Conservation (phyloP, 352 stramenopile species). For the Globisporangium barbulae region DNA sequence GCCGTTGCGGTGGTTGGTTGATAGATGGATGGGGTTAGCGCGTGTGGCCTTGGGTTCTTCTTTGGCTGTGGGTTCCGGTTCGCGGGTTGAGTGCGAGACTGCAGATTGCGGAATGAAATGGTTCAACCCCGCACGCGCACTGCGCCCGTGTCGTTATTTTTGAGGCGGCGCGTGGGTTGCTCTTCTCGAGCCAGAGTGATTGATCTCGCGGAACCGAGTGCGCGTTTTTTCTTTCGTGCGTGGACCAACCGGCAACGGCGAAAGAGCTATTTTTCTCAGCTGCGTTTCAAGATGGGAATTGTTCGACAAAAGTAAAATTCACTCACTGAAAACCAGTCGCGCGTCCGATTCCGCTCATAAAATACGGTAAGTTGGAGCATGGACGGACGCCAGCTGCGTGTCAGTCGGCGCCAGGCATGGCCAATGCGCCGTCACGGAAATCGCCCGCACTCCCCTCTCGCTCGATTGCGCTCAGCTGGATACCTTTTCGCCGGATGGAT, state of each 20-base stretch:
- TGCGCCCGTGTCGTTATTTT: slow-evolving; percentile 27
- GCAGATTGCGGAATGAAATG: slow-evolving; percentile 53
- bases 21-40: background rate
- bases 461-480: slow-evolving; percentile 5
- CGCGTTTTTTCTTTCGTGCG: background rate
- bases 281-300: slow-evolving; percentile 17
- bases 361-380: background rate
- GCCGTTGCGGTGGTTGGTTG: background rate
- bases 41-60: background rate
- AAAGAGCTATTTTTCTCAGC: slow-evolving; percentile 10
- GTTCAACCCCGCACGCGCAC: slow-evolving; percentile 13
- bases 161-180: slow-evolving; percentile 14
- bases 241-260: background rate
- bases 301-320: background rate
- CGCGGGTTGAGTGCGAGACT: slow-evolving; percentile 33
- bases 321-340: too few species aligned
- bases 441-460: background rate
- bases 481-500: slow-evolving; percentile 7
- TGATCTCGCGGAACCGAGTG: slow-evolving; percentile 1
- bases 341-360: background rate
- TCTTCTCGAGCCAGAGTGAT: slow-evolving; percentile 12
- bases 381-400: slow-evolving; percentile 1
- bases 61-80: slow-evolving; percentile 6
- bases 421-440: background rate
- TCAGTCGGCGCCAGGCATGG: slow-evolving; percentile 6